Evolutionary conservation across 495 filamentous ascomycete genomes (phyloP), one percentile per base, ranked within the genome.

Genomic region (Parathielavia hyrcaniae): DNA sequence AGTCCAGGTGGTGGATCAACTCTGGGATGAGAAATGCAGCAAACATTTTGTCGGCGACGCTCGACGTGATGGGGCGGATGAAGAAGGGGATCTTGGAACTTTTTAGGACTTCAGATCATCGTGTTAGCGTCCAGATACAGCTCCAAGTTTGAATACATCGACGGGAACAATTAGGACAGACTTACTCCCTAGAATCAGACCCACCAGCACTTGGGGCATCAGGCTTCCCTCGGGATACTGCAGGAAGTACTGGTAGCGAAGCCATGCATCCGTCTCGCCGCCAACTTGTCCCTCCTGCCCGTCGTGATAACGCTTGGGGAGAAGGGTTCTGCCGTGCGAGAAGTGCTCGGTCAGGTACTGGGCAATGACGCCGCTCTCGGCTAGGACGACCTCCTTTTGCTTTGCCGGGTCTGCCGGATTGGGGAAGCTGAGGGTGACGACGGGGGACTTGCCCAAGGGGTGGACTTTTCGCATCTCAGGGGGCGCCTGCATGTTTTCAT

Each of bases 311-410:
- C 82, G 75, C 58, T 77, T 76, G 8, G 89, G 88, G 23, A 86
- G 73, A 47, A 95, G 75, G n/a, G 66, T 69, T 5, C 70, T 77
- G 19, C 50, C 59, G 10, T 61, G 45, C 11, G 55, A 58, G 62
- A 88, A 95, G 66, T 91, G 82, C 40, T 92, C 89, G 61, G 77
- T 71, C 12, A 97, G 76, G 63, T 93, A 93, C 67, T 97, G 89
- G 16, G 83, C 71, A 52, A 97, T 95, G 40, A 82, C 73, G 2
- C 82, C 87, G 32, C 86, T 89, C 65, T 96, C 91, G n/a, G 89
- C 90, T 26, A 96, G 72, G 0, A 95, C 77, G 12, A 86, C 63
- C 63, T 81, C 75, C 34, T 48, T 59, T 3, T 49, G 20, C 30
- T 35, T 30, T 5, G 36, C 3, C 39, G 13, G 19, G 19, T 16